Percentiles rank a stretch among this genome's conserved stretches.
Evolutionary conservation across 2,329 filamentous ascomycete genomes (phyloP).

Genomic region (Aspergillus neoniger): DNA sequence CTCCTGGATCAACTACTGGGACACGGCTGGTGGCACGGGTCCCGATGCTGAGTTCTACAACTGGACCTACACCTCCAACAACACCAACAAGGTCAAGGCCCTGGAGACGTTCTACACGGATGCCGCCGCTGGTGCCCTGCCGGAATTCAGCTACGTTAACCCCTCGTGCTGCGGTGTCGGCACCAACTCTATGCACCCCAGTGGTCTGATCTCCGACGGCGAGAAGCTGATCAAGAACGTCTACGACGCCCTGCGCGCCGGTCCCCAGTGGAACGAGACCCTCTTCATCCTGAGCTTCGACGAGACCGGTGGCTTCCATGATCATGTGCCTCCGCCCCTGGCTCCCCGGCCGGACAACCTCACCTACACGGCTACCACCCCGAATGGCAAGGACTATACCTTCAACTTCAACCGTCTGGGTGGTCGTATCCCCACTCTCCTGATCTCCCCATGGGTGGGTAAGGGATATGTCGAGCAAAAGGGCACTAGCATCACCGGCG

Average conservation of each 20-base stretch:
- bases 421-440: constrained; percentile 32
- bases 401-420: constrained; percentile 33
- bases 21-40: constrained; percentile 25
- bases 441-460: constrained; percentile 34
- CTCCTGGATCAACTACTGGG: constrained; percentile 41
- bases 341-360: constrained; percentile 36
- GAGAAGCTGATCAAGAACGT: constrained; percentile 40
- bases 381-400: constrained; percentile 29
- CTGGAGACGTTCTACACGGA: constrained; percentile 38
- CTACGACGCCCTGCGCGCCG: constrained; percentile 39
- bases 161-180: constrained; percentile 44
- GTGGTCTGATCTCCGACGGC: constrained; percentile 38
- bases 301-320: constrained; percentile 42
- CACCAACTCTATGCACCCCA: constrained; percentile 41
- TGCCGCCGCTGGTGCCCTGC: constrained; percentile 33
- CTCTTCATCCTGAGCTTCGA: constrained; percentile 43
- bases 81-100: constrained; percentile 31
- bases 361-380: constrained; percentile 36
- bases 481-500: constrained; percentile 25
- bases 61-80: constrained; percentile 35
- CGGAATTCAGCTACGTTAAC: constrained; percentile 41
- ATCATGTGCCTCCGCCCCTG: constrained; percentile 40
- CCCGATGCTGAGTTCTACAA: constrained; percentile 38
- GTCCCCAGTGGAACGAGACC: constrained; percentile 39
- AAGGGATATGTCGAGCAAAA: constrained; percentile 36